phyloP scores from a whole-genome alignment of 2,329 filamentous ascomycete genomes.

The Calonectria pseudoturangicola region DNA sequence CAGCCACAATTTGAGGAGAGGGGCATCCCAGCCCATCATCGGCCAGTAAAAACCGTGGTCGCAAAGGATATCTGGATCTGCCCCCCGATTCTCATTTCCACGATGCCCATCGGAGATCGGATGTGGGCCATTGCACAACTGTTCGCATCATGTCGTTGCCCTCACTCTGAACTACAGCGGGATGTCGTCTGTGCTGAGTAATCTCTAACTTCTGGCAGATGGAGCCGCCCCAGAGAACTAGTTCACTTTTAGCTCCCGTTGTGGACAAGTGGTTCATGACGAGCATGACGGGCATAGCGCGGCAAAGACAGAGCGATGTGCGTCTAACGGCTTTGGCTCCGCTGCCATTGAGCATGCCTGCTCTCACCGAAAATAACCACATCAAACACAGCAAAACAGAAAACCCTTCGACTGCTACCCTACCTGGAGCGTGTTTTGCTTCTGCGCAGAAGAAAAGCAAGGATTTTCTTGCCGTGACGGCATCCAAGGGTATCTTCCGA shows the following conservation, averaged over 20 bases:
- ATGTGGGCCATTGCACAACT: background rate
- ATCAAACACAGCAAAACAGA: background rate
- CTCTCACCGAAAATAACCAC: background rate
- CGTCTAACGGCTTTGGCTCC: conserved; percentile 5
- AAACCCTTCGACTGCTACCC: background rate
- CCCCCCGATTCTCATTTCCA: background rate
- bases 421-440: background rate
- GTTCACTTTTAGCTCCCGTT: conserved; percentile 33
- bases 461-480: too few species aligned
- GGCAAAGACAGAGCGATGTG: background rate
- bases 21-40: background rate
- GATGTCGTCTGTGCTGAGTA: conserved; percentile 37
- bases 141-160: background rate
- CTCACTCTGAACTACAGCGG: background rate
- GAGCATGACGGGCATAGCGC: conserved; percentile 19
- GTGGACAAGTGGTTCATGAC: conserved; percentile 3
- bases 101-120: background rate
- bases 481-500: too few species aligned
- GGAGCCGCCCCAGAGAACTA: conserved; percentile 22
- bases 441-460: background rate
- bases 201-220: conserved; percentile 23
- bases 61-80: background rate
- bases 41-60: conserved; percentile 1
- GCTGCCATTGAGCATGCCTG: background rate
- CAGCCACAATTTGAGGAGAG: conserved; percentile 21